Evolutionary conservation across 139 green algal genomes (phyloP).

Genomic region (Nannochloris sp.): DNA sequence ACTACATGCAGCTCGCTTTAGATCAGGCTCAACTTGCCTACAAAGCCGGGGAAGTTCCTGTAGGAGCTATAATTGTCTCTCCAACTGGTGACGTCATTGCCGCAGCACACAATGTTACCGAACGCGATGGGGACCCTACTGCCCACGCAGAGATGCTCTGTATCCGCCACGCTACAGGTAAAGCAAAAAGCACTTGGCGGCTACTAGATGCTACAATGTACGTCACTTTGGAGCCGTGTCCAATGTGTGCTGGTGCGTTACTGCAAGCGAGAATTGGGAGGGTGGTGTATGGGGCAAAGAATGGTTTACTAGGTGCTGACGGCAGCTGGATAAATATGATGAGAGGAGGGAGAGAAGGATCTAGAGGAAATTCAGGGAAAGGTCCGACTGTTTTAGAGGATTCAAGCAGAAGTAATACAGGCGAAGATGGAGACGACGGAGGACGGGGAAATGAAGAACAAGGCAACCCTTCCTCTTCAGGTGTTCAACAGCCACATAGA

Average conservation of each 20-base stretch:
- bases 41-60: constrained; percentile 62
- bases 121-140: constrained; percentile 50
- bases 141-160: constrained; percentile 83
- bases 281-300: constrained; percentile 82
- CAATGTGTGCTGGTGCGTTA: constrained; percentile 91
- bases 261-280: constrained; percentile 67
- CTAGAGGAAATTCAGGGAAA: no score
- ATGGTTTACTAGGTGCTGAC: constrained; percentile 67
- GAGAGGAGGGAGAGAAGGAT: neutral
- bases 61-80: constrained; percentile 72
- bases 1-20: constrained; percentile 29
- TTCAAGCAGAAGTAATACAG: neutral
- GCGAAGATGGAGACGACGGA: neutral
- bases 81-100: constrained; percentile 40
- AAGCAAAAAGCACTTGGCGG: constrained; percentile 43
- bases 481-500: no score
- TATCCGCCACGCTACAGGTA: constrained; percentile 41
- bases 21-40: constrained; percentile 16
- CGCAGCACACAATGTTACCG: constrained; percentile 48
- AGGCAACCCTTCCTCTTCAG: neutral
- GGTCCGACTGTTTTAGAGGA: neutral
- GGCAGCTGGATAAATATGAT: constrained; percentile 81
- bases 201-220: constrained; percentile 78
- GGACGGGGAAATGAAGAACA: neutral
- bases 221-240: constrained; percentile 88